Conservation (phyloP, 768 basidiomycete genomes). For the Aureoboletus auriporus region DNA sequence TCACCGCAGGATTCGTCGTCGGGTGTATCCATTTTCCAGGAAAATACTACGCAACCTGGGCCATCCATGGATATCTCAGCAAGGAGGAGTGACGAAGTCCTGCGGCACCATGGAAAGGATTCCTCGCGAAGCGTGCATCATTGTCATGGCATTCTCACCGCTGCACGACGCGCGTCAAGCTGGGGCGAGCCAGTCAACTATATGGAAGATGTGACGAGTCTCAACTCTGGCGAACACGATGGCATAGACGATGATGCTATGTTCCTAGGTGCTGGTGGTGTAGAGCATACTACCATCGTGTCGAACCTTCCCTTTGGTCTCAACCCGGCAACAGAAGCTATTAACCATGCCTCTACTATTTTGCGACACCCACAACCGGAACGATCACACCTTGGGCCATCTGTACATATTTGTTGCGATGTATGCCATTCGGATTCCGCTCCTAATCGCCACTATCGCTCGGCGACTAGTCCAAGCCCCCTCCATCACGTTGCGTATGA, state of each 20-base stretch:
- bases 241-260: constrained; percentile 49
- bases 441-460: constrained; percentile 25
- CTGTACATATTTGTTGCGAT: constrained; percentile 23
- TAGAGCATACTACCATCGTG: constrained; percentile 31
- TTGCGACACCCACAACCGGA: constrained; percentile 32
- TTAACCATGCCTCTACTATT: constrained; percentile 11
- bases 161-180: constrained; percentile 59
- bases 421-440: constrained; percentile 19
- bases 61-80: constrained; percentile 20
- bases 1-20: constrained; percentile 30
- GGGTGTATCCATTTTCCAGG: constrained; percentile 27
- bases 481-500: constrained; percentile 33
- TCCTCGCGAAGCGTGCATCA: constrained; percentile 23
- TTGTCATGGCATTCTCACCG: constrained; percentile 30
- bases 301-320: constrained; percentile 34
- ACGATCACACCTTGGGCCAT: constrained; percentile 18
- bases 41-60: constrained; percentile 13
- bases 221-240: constrained; percentile 44
- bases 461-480: constrained; percentile 38
- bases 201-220: constrained; percentile 39
- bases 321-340: constrained; percentile 22
- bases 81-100: constrained; percentile 45
- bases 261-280: constrained; percentile 49
- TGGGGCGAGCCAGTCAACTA: constrained; percentile 52
- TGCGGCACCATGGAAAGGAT: constrained; percentile 28